A percentile compares a stretch with the other conserved stretches of the same genome.
These are phyloP conservation scores for Pythium oligandrum DNA, from an alignment of 352 stramenopile species.

Conservation along the genomic window DNA sequence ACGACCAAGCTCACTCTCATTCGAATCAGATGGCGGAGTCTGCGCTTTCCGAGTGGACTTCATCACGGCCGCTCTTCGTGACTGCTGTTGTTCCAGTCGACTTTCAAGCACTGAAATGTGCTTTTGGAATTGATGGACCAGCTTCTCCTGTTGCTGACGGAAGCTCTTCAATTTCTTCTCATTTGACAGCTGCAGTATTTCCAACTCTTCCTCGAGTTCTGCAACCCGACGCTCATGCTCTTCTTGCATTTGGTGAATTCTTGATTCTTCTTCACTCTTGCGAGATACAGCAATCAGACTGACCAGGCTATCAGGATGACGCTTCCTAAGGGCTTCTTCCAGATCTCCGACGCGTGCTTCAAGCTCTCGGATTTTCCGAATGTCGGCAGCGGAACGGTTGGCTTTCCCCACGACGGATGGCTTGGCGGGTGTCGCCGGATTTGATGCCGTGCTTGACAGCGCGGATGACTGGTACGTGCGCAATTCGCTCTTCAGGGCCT, in stretches of 20 bases:
- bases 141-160: conserved; percentile 74
- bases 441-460: background rate
- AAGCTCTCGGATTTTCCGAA: conserved; percentile 73
- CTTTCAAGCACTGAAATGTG: conserved; percentile 52
- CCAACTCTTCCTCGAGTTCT: conserved; percentile 41
- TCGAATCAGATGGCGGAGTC: conserved; percentile 7
- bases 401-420: background rate
- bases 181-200: conserved; percentile 37
- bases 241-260: conserved; percentile 28
- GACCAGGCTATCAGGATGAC: conserved; percentile 73
- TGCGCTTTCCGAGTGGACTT: background rate
- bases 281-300: conserved; percentile 73
- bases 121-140: conserved; percentile 66
- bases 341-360: conserved; percentile 60
- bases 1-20: conserved; percentile 37
- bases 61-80: conserved; percentile 7
- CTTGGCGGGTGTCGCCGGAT: background rate
- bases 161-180: conserved; percentile 64
- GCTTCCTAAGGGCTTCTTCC: conserved; percentile 67
- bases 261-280: conserved; percentile 60
- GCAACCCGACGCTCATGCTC: conserved; percentile 36
- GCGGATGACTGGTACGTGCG: background rate
- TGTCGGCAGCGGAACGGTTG: conserved; percentile 35
- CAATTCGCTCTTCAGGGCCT: conserved; percentile 9
- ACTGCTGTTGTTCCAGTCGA: conserved; percentile 18